Evolutionary conservation across 441 rosid species (phyloP).

Genomic region (Macaranga tanarius): DNA sequence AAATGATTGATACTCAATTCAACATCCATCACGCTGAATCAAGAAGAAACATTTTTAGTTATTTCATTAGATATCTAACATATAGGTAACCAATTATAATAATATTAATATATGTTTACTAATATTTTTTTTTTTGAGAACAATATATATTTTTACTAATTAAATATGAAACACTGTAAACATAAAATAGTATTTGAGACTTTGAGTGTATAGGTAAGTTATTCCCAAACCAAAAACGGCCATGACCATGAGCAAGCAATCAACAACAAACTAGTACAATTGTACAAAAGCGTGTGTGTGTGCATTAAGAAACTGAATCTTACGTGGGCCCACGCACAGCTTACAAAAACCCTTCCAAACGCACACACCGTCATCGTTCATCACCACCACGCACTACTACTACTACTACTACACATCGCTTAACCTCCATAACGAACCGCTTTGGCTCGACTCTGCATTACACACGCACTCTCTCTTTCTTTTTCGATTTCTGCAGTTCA

Average conservation of each 20-base stretch:
- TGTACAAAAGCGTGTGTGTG: not conserved
- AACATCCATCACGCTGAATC: no score
- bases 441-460: conserved; percentile 5
- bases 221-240: not conserved
- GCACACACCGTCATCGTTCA: conserved; percentile 17
- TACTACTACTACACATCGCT: not conserved
- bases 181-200: no score
- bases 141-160: no score
- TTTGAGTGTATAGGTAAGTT: no score
- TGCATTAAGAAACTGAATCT: not conserved
- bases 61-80: no score
- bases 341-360: conserved; percentile 23
- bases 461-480: conserved; percentile 3
- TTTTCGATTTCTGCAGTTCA: not conserved
- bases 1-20: no score
- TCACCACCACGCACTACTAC: conserved; percentile 27
- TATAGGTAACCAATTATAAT: no score
- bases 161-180: no score
- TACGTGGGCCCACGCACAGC: conserved; percentile 34
- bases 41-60: no score
- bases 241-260: not conserved
- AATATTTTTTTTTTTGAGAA: no score
- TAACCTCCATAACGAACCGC: conserved; percentile 19
- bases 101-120: no score
- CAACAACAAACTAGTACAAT: not conserved